A percentile compares a stretch with the other conserved stretches of the same genome.
phyloP scores from a whole-genome alignment of 139 green algal species.

The Monoraphidium neglectum region DNA sequence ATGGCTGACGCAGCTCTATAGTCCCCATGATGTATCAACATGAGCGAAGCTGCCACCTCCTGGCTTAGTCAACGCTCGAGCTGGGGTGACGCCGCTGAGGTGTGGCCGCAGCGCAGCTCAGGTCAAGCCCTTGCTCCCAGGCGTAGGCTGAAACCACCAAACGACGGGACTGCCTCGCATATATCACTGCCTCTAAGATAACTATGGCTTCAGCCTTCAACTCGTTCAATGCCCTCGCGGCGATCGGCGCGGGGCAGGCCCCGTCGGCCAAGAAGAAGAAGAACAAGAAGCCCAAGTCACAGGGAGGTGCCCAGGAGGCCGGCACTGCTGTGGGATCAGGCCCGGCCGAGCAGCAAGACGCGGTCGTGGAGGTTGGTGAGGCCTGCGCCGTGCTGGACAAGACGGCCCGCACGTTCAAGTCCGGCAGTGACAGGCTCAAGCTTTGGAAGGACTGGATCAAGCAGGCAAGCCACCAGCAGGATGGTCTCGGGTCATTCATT shows the following conservation, averaged over 20 bases:
- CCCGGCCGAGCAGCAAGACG: background rate
- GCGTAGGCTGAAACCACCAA: too few species aligned
- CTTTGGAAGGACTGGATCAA: slow-evolving; percentile 47
- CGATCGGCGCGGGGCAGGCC: background rate
- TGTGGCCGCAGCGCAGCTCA: too few species aligned
- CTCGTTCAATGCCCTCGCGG: slow-evolving; percentile 9
- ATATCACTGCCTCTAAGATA: too few species aligned
- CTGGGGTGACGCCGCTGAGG: too few species aligned
- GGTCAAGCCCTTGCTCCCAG: too few species aligned
- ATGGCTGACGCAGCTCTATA: too few species aligned
- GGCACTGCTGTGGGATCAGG: background rate
- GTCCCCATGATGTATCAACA: too few species aligned
- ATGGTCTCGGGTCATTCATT: background rate
- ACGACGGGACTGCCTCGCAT: too few species aligned
- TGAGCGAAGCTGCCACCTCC: too few species aligned
- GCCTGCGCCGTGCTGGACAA: slow-evolving; percentile 18
- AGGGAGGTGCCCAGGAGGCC: background rate
- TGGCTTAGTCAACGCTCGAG: too few species aligned
- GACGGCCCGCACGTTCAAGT: slow-evolving; percentile 20
- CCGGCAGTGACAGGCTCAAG: slow-evolving; percentile 35
- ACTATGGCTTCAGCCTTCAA: slow-evolving; percentile 23
- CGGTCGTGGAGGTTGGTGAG: background rate
- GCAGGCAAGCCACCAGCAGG: slow-evolving; percentile 12
- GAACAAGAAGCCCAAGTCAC: slow-evolving; percentile 29
- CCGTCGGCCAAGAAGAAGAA: slow-evolving; percentile 22